phyloP scores from a whole-genome alignment of 1,284 basidiomycete genomes.

The Kalmanozyma brasiliensis region DNA sequence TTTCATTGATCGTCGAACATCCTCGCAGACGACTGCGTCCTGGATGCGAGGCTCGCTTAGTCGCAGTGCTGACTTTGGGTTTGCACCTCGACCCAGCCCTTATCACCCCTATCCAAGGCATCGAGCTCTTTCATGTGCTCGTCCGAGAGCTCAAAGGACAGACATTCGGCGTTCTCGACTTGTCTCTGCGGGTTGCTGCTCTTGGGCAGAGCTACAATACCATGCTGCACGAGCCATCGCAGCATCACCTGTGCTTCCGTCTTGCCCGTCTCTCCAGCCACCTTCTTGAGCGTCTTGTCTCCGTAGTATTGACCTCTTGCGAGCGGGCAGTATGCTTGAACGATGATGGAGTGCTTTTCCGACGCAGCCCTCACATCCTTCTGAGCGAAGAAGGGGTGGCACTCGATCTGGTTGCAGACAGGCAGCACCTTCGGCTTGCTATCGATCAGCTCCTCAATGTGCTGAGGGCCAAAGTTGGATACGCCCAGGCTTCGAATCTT shows the following conservation, averaged over 20 bases:
- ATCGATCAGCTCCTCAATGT: constrained; percentile 49
- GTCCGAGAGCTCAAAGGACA: constrained; percentile 75
- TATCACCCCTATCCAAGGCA: constrained; percentile 33
- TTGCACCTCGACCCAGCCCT: constrained; percentile 45
- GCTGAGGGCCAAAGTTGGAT: constrained; percentile 55
- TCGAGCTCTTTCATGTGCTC: constrained; percentile 73
- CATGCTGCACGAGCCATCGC: constrained; percentile 78
- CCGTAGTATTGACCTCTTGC: constrained; percentile 76
- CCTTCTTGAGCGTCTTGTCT: constrained; percentile 39
- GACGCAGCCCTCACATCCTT: constrained; percentile 78
- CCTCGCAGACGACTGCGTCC: too few species aligned
- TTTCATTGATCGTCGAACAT: too few species aligned
- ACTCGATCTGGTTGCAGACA: constrained; percentile 59
- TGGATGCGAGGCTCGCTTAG: not conserved
- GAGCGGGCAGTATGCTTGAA: constrained; percentile 85
- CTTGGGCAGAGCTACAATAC: constrained; percentile 52
- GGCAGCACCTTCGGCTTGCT: constrained; percentile 48
- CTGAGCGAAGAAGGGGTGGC: constrained; percentile 68
- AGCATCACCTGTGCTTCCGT: constrained; percentile 79
- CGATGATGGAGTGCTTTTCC: constrained; percentile 76
- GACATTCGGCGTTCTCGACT: constrained; percentile 76
- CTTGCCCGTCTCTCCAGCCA: constrained; percentile 72
- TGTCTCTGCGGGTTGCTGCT: constrained; percentile 76
- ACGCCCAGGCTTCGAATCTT: constrained; percentile 73
- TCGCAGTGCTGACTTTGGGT: constrained; percentile 37